phyloP scores from a whole-genome alignment of 805 yeast genomes.

The Scheffersomyces ergatensis region DNA sequence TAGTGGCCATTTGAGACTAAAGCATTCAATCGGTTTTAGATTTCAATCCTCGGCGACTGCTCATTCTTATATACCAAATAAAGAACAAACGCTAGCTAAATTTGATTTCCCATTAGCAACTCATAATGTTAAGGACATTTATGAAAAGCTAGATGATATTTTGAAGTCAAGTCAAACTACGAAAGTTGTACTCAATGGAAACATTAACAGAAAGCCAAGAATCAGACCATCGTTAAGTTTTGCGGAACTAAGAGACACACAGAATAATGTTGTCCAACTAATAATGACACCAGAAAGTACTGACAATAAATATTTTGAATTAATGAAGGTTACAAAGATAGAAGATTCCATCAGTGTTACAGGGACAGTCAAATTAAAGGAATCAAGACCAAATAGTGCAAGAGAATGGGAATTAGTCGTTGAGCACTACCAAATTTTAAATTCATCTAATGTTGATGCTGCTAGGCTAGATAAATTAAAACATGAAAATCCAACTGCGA shows the following conservation, averaged over 20 bases:
- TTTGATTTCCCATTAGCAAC: conserved; percentile 37
- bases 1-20: too few species aligned
- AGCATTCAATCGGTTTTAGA: too few species aligned
- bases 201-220: conserved; percentile 76
- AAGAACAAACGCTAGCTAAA: conserved; percentile 20
- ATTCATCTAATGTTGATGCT: conserved; percentile 60
- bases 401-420: conserved; percentile 60
- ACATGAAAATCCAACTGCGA: conserved; percentile 45
- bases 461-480: conserved; percentile 66
- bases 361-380: conserved; percentile 48
- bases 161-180: conserved; percentile 6
- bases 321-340: conserved; percentile 49
- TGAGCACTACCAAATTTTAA: conserved; percentile 51
- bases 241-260: conserved; percentile 70
- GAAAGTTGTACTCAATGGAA: conserved; percentile 66
- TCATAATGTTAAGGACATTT: conserved; percentile 17
- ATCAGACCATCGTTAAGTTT: conserved; percentile 68
- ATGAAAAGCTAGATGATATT: conserved; percentile 7
- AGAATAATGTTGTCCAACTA: conserved; percentile 64
- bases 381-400: conserved; percentile 11
- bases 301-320: conserved; percentile 27
- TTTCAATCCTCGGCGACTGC: too few species aligned
- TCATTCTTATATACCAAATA: conserved; percentile 13
- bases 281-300: conserved; percentile 40
- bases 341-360: conserved; percentile 74